Percentiles rank a stretch among this genome's conserved stretches.
phyloP scores from a whole-genome alignment of 1,284 basidiomycete species.

The Papiliotrema nemorosa region DNA sequence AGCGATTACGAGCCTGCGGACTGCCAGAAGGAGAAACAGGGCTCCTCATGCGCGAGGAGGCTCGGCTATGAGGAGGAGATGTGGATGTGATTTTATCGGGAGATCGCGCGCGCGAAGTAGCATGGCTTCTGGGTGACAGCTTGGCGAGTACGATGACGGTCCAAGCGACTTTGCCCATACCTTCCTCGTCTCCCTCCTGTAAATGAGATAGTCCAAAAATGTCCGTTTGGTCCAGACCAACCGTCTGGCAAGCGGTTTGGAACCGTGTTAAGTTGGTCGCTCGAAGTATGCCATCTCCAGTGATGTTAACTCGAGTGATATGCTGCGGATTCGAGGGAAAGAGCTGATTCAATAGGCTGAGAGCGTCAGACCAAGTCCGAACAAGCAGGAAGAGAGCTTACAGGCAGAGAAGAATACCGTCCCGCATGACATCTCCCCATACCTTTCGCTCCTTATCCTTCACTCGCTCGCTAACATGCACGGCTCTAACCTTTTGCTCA shows the following conservation, averaged over 20 bases:
- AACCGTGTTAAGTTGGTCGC: slow-evolving; percentile 38
- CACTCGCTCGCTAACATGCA: slow-evolving; percentile 54
- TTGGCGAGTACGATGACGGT: slow-evolving; percentile 64
- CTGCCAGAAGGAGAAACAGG: neutral
- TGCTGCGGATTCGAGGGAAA: slow-evolving; percentile 34
- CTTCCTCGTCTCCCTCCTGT: slow-evolving; percentile 26
- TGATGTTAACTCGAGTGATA: slow-evolving; percentile 36
- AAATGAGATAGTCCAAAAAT: slow-evolving; percentile 33
- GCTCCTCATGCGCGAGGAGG: slow-evolving; percentile 10
- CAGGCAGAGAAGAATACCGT: slow-evolving; percentile 85
- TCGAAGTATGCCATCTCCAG: slow-evolving; percentile 30
- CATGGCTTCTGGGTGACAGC: slow-evolving; percentile 44
- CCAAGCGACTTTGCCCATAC: slow-evolving; percentile 30
- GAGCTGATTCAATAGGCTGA: slow-evolving; percentile 35
- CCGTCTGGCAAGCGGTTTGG: slow-evolving; percentile 34
- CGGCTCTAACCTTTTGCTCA: slow-evolving; percentile 47
- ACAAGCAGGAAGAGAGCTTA: slow-evolving; percentile 41
- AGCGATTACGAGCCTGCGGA: neutral
- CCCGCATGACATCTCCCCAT: slow-evolving; percentile 69
- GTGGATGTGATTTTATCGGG: neutral
- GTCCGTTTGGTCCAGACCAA: slow-evolving; percentile 25
- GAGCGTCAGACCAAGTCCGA: neutral
- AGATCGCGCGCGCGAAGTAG: too few species aligned
- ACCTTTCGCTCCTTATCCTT: slow-evolving; percentile 67
- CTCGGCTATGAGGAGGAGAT: slow-evolving; percentile 15